Conservation (phyloP, 1,284 basidiomycete genomes). For the Apiotrichum domesticum region DNA sequence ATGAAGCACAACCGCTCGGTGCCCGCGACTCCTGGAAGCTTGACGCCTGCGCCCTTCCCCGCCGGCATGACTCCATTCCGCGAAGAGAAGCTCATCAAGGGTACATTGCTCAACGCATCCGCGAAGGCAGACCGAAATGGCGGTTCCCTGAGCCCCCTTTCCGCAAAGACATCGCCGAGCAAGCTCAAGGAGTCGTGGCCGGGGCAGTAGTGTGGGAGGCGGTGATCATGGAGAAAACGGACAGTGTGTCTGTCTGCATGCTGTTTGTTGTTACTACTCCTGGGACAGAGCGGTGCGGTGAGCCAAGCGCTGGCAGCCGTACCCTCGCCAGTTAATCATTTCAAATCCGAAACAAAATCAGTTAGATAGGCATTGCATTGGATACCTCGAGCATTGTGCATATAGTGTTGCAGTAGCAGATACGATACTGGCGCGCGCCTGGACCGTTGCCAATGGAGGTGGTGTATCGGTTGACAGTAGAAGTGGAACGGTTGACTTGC, state of each 20-base stretch:
- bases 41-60: conserved; percentile 30
- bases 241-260: neutral
- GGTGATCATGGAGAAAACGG: neutral
- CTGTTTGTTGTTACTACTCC: neutral
- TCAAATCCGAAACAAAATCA: neutral
- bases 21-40: conserved; percentile 40
- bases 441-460: too few species aligned
- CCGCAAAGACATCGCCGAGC: conserved; percentile 4
- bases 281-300: neutral
- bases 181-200: conserved; percentile 11
- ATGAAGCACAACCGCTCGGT: conserved; percentile 52
- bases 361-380: neutral
- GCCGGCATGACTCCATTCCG: conserved; percentile 32
- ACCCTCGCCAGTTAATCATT: neutral
- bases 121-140: conserved; percentile 1
- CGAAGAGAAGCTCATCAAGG: conserved; percentile 22
- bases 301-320: neutral
- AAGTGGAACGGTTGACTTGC: too few species aligned
- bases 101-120: conserved; percentile 10
- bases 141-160: neutral
- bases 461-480: too few species aligned
- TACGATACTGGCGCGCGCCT: too few species aligned
- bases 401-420: too few species aligned
- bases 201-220: conserved; percentile 4
- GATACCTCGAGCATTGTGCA: too few species aligned